phyloP scores from a whole-genome alignment of 2,329 filamentous ascomycete genomes.

The Penicillium hordei region DNA sequence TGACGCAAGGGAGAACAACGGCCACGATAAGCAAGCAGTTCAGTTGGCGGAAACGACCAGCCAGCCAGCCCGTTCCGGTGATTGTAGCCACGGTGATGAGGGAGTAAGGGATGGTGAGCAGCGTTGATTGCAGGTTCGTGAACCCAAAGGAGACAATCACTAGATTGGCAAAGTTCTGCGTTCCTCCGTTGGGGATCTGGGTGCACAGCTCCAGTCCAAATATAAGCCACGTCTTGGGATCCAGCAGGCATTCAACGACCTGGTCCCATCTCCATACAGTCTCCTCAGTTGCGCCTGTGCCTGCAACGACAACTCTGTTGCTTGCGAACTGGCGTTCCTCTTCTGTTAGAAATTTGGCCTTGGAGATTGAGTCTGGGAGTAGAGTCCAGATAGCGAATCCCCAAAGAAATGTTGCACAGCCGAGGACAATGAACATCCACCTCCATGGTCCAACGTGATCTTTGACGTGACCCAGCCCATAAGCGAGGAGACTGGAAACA shows the following conservation, averaged over 20 bases:
- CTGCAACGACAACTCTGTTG: slow-evolving; percentile 44
- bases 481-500: slow-evolving; percentile 42
- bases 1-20: slow-evolving; percentile 53
- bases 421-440: slow-evolving; percentile 60
- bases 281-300: slow-evolving; percentile 53
- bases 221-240: slow-evolving; percentile 63
- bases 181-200: slow-evolving; percentile 61
- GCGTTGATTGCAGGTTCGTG: slow-evolving; percentile 33
- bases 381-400: slow-evolving; percentile 49
- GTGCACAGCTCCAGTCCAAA: slow-evolving; percentile 54
- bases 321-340: slow-evolving; percentile 51
- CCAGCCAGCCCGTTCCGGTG: slow-evolving; percentile 51
- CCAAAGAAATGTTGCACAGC: slow-evolving; percentile 53
- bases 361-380: slow-evolving; percentile 56
- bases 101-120: slow-evolving; percentile 60
- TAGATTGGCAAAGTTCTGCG: slow-evolving; percentile 51
- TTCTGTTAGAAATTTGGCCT: slow-evolving; percentile 57
- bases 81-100: slow-evolving; percentile 53
- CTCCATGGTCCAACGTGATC: slow-evolving; percentile 26
- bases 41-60: slow-evolving; percentile 52
- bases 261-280: slow-evolving; percentile 55
- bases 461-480: slow-evolving; percentile 56
- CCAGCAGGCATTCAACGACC: slow-evolving; percentile 53
- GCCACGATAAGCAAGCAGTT: slow-evolving; percentile 55
- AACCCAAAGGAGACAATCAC: slow-evolving; percentile 24